phyloP scores from a whole-genome alignment of 2,329 filamentous ascomycete species.

The Aureobasidium melanogenum region DNA sequence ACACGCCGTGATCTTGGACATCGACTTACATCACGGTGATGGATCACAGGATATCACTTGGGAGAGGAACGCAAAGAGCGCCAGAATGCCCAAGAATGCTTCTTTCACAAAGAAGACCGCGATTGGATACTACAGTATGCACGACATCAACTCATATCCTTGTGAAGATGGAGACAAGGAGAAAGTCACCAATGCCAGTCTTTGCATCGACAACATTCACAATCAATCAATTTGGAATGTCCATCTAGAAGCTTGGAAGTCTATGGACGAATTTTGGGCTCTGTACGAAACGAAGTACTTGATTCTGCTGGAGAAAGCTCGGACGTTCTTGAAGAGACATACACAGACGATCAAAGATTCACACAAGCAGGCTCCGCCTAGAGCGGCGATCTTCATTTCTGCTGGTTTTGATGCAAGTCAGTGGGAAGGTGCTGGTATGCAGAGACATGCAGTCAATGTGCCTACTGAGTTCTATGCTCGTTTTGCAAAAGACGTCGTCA shows the following conservation, averaged over 20 bases:
- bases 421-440: slow-evolving; percentile 88
- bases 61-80: slow-evolving; percentile 71
- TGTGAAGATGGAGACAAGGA: slow-evolving; percentile 90
- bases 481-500: slow-evolving; percentile 77
- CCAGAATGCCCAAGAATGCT: slow-evolving; percentile 57
- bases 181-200: slow-evolving; percentile 86
- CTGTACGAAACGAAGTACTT: slow-evolving; percentile 75
- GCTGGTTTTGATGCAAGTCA: slow-evolving; percentile 96
- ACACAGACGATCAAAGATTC: slow-evolving; percentile 54
- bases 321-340: slow-evolving; percentile 65
- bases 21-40: slow-evolving; percentile 86
- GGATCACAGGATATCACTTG: slow-evolving; percentile 94
- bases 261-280: slow-evolving; percentile 75
- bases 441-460: slow-evolving; percentile 89
- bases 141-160: slow-evolving; percentile 97
- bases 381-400: slow-evolving; percentile 85
- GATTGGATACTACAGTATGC: slow-evolving; percentile 92
- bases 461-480: slow-evolving; percentile 94
- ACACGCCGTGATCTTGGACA: slow-evolving; percentile 88
- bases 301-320: slow-evolving; percentile 70
- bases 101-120: slow-evolving; percentile 70
- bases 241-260: slow-evolving; percentile 81
- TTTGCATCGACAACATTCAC: slow-evolving; percentile 91
- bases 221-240: slow-evolving; percentile 95
- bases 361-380: slow-evolving; percentile 54